These are phyloP conservation scores for Penicillium fimorum DNA, from an alignment of 495 filamentous ascomycete genomes.

Conservation along the genomic window DNA sequence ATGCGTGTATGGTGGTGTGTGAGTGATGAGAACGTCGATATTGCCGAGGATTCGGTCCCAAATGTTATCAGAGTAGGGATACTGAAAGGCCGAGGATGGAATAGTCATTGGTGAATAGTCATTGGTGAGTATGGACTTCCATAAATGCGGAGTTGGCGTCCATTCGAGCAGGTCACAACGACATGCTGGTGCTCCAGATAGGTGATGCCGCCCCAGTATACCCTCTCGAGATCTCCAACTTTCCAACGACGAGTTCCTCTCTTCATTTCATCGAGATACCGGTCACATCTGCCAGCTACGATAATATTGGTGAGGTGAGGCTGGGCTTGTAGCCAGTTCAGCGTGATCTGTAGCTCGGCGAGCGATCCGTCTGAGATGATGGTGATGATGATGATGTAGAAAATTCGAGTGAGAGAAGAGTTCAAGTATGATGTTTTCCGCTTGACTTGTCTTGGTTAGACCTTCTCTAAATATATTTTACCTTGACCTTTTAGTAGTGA, in stretches of 20 bases:
- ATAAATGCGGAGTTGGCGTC: not conserved
- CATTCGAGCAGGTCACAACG: not conserved
- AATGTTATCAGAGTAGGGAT: not conserved
- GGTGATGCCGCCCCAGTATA: not conserved
- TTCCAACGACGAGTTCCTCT: not conserved
- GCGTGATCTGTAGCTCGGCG: not conserved
- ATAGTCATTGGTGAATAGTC: no score
- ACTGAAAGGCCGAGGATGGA: not conserved
- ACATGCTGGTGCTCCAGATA: not conserved
- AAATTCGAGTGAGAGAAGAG: not conserved
- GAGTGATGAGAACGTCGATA: constrained; percentile 1
- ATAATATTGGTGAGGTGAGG: not conserved
- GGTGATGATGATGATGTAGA: not conserved
- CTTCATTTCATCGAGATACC: not conserved
- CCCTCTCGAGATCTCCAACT: not conserved
- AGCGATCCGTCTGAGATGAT: not conserved
- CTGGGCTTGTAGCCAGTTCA: constrained; percentile 1
- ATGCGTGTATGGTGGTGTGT: constrained; percentile 3
- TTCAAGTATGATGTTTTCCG: not conserved
- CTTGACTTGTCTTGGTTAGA: not conserved
- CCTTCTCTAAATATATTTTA: not conserved
- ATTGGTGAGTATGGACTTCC: not conserved
- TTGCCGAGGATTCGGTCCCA: not conserved
- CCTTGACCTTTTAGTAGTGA: not conserved
- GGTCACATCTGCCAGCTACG: not conserved